These are phyloP conservation scores for Heliamphora exappendiculata DNA, from an alignment of 148 eudicot species.

Conservation along the genomic window DNA sequence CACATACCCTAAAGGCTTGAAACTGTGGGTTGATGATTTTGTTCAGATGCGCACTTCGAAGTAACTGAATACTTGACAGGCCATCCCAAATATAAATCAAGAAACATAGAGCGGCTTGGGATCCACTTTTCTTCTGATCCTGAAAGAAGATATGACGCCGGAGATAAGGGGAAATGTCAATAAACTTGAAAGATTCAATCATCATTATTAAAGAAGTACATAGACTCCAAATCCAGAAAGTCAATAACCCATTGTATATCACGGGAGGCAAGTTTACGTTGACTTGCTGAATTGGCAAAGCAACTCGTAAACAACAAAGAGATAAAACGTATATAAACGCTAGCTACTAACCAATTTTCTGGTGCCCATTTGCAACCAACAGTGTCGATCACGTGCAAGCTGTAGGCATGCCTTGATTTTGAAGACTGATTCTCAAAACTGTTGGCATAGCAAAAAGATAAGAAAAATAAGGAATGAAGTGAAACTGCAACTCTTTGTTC, in stretches of 20 bases:
- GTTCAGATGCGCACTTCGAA: background rate
- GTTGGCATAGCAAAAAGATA: conserved; percentile 14
- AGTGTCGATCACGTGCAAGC: conserved; percentile 83
- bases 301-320: background rate
- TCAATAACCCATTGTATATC: background rate
- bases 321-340: background rate
- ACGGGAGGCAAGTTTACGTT: background rate
- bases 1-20: background rate
- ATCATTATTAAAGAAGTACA: background rate
- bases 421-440: conserved; percentile 91
- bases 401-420: conserved; percentile 92
- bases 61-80: background rate
- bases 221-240: background rate
- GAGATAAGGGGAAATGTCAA: background rate
- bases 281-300: background rate
- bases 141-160: conserved; percentile 22
- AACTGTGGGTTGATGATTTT: background rate
- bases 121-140: conserved; percentile 73
- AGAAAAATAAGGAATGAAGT: background rate
- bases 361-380: conserved; percentile 85
- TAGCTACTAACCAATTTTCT: conserved; percentile 74
- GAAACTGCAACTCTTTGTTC: background rate
- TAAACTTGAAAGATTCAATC: background rate
- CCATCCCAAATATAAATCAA: conserved; percentile 5
- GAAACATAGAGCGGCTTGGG: conserved; percentile 58